These are phyloP conservation scores for Aspergillus ruber DNA, from an alignment of 2,329 filamentous ascomycete species.

Conservation along the genomic window DNA sequence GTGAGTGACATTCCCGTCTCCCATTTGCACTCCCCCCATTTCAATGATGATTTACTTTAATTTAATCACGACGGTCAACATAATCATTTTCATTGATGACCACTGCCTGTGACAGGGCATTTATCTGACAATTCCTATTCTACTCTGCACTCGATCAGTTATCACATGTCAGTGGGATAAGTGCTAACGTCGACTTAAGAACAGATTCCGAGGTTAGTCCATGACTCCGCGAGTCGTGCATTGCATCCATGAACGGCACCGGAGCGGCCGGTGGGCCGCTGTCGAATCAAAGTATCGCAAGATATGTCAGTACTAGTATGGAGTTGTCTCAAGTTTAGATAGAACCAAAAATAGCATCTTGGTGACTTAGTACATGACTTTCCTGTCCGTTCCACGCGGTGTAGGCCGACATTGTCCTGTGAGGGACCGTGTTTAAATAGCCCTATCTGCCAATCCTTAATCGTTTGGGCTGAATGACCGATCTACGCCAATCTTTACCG, in stretches of 20 bases:
- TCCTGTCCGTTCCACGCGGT: not conserved
- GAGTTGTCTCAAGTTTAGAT: constrained; percentile 13
- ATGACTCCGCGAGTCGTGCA: no score
- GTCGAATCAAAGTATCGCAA: not conserved
- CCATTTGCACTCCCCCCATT: constrained; percentile 17
- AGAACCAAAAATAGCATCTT: not conserved
- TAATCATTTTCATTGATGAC: constrained; percentile 71
- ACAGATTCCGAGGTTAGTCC: not conserved
- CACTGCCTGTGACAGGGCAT: constrained; percentile 68
- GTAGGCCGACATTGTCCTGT: not conserved
- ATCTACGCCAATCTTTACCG: not conserved
- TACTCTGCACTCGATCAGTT: constrained; percentile 1
- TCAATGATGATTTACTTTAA: constrained; percentile 60
- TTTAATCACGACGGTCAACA: constrained; percentile 84
- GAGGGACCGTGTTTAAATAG: not conserved
- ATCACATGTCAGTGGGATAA: not conserved
- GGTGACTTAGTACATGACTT: not conserved
- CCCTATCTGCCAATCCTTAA: not conserved
- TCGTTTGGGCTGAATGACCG: not conserved
- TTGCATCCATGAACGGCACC: no score
- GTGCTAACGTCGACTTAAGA: not conserved
- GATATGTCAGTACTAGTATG: constrained; percentile 3
- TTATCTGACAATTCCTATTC: constrained; percentile 23
- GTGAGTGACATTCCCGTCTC: constrained; percentile 11
- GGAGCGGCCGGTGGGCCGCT: no score